Percentiles rank a stretch among this genome's conserved stretches.
phyloP scores from a whole-genome alignment of 306 rosid genomes.

The Prunus dulcis region DNA sequence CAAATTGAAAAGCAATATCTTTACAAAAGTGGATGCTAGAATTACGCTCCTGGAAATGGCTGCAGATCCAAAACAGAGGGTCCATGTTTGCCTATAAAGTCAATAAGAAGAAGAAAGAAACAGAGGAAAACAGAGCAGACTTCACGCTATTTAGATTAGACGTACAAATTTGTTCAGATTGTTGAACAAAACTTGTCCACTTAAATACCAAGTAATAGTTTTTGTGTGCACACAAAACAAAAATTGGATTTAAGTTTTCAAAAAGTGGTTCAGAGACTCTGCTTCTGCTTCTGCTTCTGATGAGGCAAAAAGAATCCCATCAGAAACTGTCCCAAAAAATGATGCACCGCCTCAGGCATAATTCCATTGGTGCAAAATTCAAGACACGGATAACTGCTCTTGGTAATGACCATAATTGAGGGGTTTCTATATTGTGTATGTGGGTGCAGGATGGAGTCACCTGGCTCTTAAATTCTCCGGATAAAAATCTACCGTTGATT shows the following conservation, averaged over 20 bases:
- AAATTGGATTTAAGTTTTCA: not conserved
- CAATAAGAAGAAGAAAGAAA: not conserved
- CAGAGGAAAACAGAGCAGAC: not conserved
- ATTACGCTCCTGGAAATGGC: not conserved
- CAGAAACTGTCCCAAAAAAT: constrained; percentile 14
- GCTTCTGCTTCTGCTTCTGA: not conserved
- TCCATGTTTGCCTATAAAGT: not conserved
- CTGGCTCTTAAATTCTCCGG: constrained; percentile 73
- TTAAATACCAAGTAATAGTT: not conserved
- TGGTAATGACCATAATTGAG: not conserved
- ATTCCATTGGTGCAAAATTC: constrained; percentile 5
- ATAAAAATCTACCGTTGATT: constrained; percentile 70
- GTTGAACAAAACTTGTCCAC: not conserved
- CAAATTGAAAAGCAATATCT: not conserved
- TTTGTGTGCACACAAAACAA: not conserved
- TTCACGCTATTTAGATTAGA: not conserved
- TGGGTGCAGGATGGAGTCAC: constrained; percentile 65
- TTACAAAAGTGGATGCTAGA: constrained; percentile 2
- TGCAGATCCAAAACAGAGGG: not conserved
- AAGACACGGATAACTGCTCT: not conserved
- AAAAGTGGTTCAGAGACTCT: not conserved
- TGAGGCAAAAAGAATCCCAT: not conserved
- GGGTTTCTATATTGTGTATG: not conserved
- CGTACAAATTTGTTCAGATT: not conserved
- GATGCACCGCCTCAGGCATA: constrained; percentile 23